Conservation (phyloP, 2,329 filamentous ascomycete species). For the Trichoderma sp. region DNA sequence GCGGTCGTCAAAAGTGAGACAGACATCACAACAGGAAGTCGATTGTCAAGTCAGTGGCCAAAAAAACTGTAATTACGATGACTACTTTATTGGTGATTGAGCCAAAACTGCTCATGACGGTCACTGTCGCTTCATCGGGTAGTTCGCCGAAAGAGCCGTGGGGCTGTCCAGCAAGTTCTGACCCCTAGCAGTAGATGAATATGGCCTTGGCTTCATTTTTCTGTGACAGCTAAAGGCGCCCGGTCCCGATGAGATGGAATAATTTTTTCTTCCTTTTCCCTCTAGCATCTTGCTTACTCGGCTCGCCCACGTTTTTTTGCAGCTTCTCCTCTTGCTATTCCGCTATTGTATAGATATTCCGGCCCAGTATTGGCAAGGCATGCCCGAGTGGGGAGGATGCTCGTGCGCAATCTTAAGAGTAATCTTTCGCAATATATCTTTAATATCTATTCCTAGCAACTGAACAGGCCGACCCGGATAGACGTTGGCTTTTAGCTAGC, state of each 20-base stretch:
- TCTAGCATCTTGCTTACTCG: constrained; percentile 1
- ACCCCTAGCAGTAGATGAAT: constrained; percentile 19
- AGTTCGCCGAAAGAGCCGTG: constrained; percentile 8
- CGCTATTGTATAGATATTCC: background rate
- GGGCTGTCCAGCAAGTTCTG: constrained; percentile 7
- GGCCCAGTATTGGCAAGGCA: background rate
- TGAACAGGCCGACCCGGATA: constrained; percentile 15
- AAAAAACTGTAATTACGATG: background rate
- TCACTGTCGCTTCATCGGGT: constrained; percentile 5
- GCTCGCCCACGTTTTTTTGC: constrained; percentile 1
- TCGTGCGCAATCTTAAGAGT: constrained; percentile 18
- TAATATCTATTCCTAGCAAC: constrained; percentile 23
- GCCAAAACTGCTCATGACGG: background rate
- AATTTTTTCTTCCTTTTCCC: background rate
- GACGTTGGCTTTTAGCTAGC: background rate
- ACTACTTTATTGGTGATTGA: background rate
- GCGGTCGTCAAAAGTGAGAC: background rate
- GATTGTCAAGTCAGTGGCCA: background rate
- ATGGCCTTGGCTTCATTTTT: constrained; percentile 7
- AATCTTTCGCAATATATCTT: constrained; percentile 22
- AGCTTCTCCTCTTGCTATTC: background rate
- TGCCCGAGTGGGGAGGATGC: constrained; percentile 1
- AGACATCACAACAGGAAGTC: background rate
- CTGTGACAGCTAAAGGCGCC: constrained; percentile 10
- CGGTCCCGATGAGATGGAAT: constrained; percentile 1